Evolutionary conservation across 805 yeast genomes (phyloP).

Genomic region (Monosporozyma solicola): DNA sequence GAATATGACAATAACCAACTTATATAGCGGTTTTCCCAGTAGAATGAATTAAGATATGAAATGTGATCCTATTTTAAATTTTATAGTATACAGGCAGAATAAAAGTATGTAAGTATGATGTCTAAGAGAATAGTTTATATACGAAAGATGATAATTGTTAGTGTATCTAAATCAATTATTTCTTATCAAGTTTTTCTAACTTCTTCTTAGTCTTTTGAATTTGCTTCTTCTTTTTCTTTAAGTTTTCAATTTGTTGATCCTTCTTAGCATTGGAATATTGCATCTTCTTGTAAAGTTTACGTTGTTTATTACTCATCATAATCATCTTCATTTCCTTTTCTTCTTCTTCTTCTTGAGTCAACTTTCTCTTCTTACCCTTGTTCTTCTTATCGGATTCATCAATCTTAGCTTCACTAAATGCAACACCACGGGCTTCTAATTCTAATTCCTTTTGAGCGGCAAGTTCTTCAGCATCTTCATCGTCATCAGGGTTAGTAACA

Average conservation of each 20-base stretch:
- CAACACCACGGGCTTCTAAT: constrained; percentile 81
- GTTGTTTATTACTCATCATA: constrained; percentile 97
- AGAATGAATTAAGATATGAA: neutral
- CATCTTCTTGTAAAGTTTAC: constrained; percentile 90
- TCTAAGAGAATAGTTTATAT: neutral
- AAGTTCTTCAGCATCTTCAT: constrained; percentile 47
- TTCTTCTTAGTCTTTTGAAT: constrained; percentile 54
- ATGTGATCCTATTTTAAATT: neutral
- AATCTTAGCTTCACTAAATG: constrained; percentile 52
- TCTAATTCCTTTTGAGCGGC: constrained; percentile 75
- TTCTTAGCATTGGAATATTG: constrained; percentile 82
- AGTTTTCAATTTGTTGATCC: constrained; percentile 61
- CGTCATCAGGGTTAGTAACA: constrained; percentile 43
- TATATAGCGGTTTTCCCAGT: neutral
- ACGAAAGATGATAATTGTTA: neutral
- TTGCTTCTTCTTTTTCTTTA: constrained; percentile 61
- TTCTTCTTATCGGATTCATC: constrained; percentile 32
- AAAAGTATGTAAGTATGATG: neutral
- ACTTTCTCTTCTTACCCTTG: constrained; percentile 32
- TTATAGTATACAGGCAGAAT: neutral
- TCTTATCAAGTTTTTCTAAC: constrained; percentile 27
- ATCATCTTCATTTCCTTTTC: constrained; percentile 89
- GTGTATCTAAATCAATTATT: constrained; percentile 7
- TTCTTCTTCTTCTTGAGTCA: constrained; percentile 43
- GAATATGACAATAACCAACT: neutral